Base-by-base conservation (phyloP, 1,139 yeast genomes). In the Lodderomyces elongisporus region DNA sequence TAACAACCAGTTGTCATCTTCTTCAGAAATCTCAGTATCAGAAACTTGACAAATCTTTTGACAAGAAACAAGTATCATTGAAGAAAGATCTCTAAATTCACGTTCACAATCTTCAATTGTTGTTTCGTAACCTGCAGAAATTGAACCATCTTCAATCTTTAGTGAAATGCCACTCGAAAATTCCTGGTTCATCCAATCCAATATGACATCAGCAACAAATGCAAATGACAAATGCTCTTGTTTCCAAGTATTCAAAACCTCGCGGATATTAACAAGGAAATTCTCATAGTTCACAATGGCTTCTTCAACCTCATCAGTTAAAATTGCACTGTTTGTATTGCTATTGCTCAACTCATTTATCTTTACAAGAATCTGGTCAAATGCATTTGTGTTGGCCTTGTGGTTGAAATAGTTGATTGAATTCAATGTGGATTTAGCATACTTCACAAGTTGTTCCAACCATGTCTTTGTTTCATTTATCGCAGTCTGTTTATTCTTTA, bases 1-100 rank as follows among this genome's bases (percentile, higher is more conserved):
- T 8, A 64, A 53, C 26, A 84, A 64, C 94, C 95, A 84, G n/a
- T 66, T 62, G 41, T 80, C 84, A 28, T 70, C 76, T 8, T 74
- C 84, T 30, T 63, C 74, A 2, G 56, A 46, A 2, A 75, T 47
- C 8, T 53, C 49, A 8, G 51, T 59, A 1, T 45, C 46, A 30
- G 52, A 62, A 28, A 62, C 53, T 22, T 60, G 59, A 10, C 76
- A 50, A 2, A 59, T 52, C 40, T 74, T 73, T 57, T 88, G 96
- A 43, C 83, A 72, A 1, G 82, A 69, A 27, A 88, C 66, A 37
- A 88, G 59, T 20, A 85, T 69, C 3, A 82, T 69, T 20, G 74
- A 74, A n/a, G 79, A 66, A 5, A 84, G 51, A 13, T 67, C 66
- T 39, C 82, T 65, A 40, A 77, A 64, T 2, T 58, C 47, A 5